Conservation (phyloP, 176 grass and related monocot species). For the Oryza australiensis region DNA sequence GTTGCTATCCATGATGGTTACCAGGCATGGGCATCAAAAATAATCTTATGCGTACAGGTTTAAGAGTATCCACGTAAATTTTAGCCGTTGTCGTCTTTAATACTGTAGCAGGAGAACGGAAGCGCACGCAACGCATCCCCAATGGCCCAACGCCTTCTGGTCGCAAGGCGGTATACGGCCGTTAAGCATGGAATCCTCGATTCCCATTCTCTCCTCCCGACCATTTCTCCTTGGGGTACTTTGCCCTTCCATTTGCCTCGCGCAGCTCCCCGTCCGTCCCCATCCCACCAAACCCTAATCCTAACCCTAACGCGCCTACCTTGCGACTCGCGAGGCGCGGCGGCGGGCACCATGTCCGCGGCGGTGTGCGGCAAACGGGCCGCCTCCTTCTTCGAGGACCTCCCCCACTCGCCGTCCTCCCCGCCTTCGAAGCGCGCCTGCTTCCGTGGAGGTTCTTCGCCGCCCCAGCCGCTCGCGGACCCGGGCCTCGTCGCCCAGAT, state of each 20-base stretch:
- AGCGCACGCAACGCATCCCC: no score
- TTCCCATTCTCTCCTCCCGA: not conserved
- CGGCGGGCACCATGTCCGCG: constrained; percentile 25
- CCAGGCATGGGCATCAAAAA: no score
- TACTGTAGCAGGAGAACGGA: no score
- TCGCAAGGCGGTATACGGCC: no score
- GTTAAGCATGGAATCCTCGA: not conserved
- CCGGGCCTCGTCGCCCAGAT: constrained; percentile 27
- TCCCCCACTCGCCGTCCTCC: constrained; percentile 28
- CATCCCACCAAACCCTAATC: constrained; percentile 27
- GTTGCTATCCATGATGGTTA: no score
- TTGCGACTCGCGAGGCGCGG: not conserved
- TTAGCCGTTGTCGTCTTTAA: no score
- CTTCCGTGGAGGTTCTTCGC: constrained; percentile 37
- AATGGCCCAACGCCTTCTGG: no score
- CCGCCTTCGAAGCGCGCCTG: constrained; percentile 53
- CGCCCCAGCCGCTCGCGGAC: not conserved
- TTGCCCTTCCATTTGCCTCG: not conserved
- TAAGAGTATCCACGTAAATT: no score
- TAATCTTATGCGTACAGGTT: no score
- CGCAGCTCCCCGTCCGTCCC: constrained; percentile 1
- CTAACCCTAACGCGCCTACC: constrained; percentile 2
- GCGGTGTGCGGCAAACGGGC: constrained; percentile 37
- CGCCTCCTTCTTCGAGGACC: constrained; percentile 41
- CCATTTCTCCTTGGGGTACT: not conserved